phyloP scores from a whole-genome alignment of 2,329 filamentous ascomycete species.

The Penicillium sp. region DNA sequence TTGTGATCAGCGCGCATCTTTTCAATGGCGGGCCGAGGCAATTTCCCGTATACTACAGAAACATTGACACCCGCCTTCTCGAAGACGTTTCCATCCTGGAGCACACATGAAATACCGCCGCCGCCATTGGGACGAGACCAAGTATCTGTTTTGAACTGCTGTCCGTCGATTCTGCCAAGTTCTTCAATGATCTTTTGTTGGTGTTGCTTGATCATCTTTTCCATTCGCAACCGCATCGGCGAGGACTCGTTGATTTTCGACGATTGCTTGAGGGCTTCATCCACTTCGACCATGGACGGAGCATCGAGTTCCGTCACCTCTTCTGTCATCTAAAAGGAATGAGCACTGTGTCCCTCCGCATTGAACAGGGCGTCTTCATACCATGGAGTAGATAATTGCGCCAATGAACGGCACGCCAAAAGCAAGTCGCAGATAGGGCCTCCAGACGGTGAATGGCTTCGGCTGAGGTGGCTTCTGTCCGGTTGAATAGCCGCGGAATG shows the following conservation, averaged over 20 bases:
- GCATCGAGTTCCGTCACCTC: slow-evolving; percentile 42
- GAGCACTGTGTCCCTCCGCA: not conserved
- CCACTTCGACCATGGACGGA: slow-evolving; percentile 78
- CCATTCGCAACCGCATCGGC: slow-evolving; percentile 97
- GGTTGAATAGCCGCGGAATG: slow-evolving; percentile 30
- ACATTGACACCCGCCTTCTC: slow-evolving; percentile 97
- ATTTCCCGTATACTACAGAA: slow-evolving; percentile 87
- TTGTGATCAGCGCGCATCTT: slow-evolving; percentile 97
- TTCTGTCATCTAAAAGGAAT: slow-evolving; percentile 36
- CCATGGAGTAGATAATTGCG: slow-evolving; percentile 54
- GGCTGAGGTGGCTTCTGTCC: slow-evolving; percentile 22
- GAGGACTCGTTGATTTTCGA: slow-evolving; percentile 73
- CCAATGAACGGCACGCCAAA: slow-evolving; percentile 53
- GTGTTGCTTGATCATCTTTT: slow-evolving; percentile 90
- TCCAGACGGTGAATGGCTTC: slow-evolving; percentile 41
- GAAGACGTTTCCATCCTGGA: slow-evolving; percentile 95
- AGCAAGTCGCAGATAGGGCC: slow-evolving; percentile 51
- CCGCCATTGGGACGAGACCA: slow-evolving; percentile 89
- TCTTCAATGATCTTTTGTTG: slow-evolving; percentile 84
- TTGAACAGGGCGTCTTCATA: slow-evolving; percentile 25
- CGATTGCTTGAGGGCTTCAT: slow-evolving; percentile 78
- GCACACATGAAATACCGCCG: slow-evolving; percentile 88
- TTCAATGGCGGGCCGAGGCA: slow-evolving; percentile 82
- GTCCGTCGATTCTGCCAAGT: slow-evolving; percentile 80
- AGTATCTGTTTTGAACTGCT: slow-evolving; percentile 77